A percentile compares a stretch with the other conserved stretches of the same genome.
Conservation (phyloP, 345 rosid species). For the Populus pruinosa region DNA sequence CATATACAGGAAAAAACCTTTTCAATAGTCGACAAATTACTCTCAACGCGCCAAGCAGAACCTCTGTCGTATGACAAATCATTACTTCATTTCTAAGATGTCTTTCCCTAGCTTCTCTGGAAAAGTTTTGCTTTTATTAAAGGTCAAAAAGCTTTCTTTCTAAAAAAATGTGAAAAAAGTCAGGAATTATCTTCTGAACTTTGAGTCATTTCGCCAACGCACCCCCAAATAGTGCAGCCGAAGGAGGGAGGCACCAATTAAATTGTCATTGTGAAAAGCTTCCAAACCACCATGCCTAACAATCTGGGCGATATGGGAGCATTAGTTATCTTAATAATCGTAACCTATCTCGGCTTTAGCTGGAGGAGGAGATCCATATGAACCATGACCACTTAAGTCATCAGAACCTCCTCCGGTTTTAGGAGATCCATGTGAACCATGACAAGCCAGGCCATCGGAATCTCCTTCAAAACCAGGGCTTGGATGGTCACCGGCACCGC, state of each 20-base stretch:
- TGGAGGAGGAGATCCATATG: slow-evolving; percentile 1
- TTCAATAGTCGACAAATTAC: neutral
- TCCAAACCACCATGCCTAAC: slow-evolving; percentile 53
- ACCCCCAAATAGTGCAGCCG: slow-evolving; percentile 27
- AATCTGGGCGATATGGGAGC: slow-evolving; percentile 63
- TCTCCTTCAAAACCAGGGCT: too few species aligned
- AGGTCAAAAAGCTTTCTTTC: neutral
- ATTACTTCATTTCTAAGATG: neutral
- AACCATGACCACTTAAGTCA: too few species aligned
- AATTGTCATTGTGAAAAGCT: slow-evolving; percentile 54
- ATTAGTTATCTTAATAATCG: slow-evolving; percentile 50
- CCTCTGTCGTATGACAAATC: neutral
- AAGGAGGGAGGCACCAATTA: slow-evolving; percentile 85
- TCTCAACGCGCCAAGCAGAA: neutral
- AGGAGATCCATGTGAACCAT: too few species aligned
- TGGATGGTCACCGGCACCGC: too few species aligned
- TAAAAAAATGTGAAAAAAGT: neutral
- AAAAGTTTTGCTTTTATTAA: neutral
- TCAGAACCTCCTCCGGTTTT: too few species aligned
- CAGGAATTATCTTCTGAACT: neutral
- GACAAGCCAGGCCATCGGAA: too few species aligned
- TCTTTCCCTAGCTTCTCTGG: neutral
- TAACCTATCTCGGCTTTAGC: slow-evolving; percentile 35
- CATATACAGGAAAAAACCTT: neutral
- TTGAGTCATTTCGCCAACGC: neutral